Evolutionary conservation across 352 stramenopile genomes (phyloP).

Genomic region (Heterotrichella gracilis): DNA sequence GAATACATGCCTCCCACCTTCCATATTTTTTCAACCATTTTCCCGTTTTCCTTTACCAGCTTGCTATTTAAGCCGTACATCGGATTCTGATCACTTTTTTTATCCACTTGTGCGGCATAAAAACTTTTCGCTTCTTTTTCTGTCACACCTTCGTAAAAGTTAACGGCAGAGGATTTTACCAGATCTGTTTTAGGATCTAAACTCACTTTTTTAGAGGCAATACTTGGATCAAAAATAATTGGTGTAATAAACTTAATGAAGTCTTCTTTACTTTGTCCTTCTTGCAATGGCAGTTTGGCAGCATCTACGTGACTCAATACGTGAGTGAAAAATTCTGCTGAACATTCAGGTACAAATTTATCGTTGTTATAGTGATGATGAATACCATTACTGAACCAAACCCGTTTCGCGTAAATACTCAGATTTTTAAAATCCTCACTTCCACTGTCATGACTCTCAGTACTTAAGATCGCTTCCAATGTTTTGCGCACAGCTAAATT

Average conservation of each 20-base stretch:
- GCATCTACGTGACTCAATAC: neutral
- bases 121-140: neutral
- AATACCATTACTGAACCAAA: neutral
- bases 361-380: neutral
- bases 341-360: conserved; percentile 1
- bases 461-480: neutral
- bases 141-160: neutral
- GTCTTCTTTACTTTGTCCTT: neutral
- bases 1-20: neutral
- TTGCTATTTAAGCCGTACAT: neutral
- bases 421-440: conserved; percentile 5
- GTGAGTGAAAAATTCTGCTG: neutral
- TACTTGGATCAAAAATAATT: neutral
- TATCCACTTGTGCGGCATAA: neutral
- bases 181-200: neutral
- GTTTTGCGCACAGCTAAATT: neutral
- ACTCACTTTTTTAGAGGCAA: neutral
- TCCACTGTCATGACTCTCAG: neutral
- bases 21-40: neutral
- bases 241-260: conserved; percentile 5
- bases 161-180: neutral
- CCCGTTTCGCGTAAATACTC: neutral
- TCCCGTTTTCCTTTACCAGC: conserved; percentile 3
- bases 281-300: neutral
- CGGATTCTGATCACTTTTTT: neutral